These are phyloP conservation scores for Syzygium jambos DNA, from an alignment of 345 rosid species.

Conservation along the genomic window DNA sequence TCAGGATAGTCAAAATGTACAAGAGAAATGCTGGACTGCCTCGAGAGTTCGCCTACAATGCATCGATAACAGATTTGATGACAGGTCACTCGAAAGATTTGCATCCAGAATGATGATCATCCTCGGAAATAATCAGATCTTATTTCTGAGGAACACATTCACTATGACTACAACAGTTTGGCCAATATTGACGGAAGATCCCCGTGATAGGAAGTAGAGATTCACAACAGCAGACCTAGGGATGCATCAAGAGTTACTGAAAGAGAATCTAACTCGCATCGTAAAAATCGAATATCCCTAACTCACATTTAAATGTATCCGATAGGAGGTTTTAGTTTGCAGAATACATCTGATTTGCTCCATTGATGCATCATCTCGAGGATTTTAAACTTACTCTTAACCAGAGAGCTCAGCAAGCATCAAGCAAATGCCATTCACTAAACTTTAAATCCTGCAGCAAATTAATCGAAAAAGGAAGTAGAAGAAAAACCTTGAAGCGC, in stretches of 20 bases:
- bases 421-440: not conserved
- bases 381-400: not conserved
- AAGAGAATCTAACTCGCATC: not conserved
- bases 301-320: not conserved
- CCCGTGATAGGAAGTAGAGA: not conserved
- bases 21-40: not conserved
- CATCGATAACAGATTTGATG: not conserved
- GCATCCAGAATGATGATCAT: not conserved
- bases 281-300: not conserved
- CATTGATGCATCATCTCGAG: not conserved
- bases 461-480: not conserved
- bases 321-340: not conserved
- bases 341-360: not conserved
- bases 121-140: not conserved
- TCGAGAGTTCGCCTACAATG: not conserved
- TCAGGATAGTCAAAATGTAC: not conserved
- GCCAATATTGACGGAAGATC: not conserved
- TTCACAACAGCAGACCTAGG: not conserved
- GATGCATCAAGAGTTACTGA: not conserved
- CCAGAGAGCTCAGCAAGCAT: not conserved
- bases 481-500: conserved; percentile 34
- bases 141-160: not conserved
- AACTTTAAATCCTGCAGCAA: not conserved
- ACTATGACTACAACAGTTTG: not conserved
- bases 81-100: not conserved